phyloP scores from a whole-genome alignment of 768 basidiomycete species.

The Trametes villosa region DNA sequence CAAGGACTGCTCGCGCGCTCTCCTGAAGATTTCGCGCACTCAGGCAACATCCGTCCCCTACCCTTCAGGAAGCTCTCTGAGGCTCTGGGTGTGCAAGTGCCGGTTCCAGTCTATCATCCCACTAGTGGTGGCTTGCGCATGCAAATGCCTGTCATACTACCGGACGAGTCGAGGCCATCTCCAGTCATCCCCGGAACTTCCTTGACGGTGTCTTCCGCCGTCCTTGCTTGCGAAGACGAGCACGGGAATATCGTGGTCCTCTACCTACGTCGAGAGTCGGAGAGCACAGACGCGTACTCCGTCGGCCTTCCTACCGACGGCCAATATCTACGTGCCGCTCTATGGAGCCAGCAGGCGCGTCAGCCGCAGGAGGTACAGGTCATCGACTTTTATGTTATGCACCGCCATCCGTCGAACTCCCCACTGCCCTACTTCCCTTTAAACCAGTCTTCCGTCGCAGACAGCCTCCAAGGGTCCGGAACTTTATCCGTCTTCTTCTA shows the following conservation, averaged over 20 bases:
- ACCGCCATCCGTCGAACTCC: background rate
- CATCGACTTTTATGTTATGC: constrained; percentile 1
- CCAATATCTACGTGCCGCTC: background rate
- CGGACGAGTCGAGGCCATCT: background rate
- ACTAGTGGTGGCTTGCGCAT: constrained; percentile 1
- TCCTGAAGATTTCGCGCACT: background rate
- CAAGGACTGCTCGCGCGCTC: constrained; percentile 3
- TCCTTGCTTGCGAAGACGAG: background rate
- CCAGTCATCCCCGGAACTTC: background rate
- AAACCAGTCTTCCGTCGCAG: background rate
- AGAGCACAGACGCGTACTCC: background rate
- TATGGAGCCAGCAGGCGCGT: background rate
- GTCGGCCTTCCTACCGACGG: background rate
- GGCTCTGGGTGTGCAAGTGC: background rate
- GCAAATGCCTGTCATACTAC: background rate
- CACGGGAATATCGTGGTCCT: background rate
- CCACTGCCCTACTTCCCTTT: background rate
- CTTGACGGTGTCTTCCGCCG: background rate
- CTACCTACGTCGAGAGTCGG: background rate
- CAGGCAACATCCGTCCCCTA: background rate
- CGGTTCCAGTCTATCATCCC: constrained; percentile 2
- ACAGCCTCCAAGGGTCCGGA: background rate
- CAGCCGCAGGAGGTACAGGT: background rate
- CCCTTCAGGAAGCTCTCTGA: background rate
- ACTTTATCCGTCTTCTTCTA: background rate